A percentile compares a stretch with the other conserved stretches of the same genome.
Conservation (phyloP, 1,284 basidiomycete species). For the Grifola frondosa region DNA sequence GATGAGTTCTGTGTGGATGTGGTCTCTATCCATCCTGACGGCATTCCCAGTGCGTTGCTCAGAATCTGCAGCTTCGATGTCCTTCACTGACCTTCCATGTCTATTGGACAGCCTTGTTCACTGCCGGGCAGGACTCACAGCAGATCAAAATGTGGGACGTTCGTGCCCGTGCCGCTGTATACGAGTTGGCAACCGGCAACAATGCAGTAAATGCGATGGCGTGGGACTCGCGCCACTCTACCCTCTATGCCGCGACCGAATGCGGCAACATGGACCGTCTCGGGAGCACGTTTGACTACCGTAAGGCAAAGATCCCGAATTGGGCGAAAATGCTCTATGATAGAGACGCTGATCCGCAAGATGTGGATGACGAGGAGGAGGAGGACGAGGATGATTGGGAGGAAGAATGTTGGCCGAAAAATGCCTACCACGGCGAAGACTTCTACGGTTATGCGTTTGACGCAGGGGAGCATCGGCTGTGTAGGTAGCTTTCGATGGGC, state of each 20-base stretch:
- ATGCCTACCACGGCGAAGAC: conserved; percentile 35
- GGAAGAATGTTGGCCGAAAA: conserved; percentile 35
- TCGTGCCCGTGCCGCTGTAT: conserved; percentile 33
- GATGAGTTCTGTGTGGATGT: conserved; percentile 15
- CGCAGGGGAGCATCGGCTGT: conserved; percentile 33
- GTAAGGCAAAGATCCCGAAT: conserved; percentile 19
- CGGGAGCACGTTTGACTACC: conserved; percentile 33
- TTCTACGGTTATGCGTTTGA: conserved; percentile 39
- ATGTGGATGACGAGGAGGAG: conserved; percentile 9
- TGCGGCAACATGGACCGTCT: conserved; percentile 35
- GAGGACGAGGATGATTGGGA: conserved; percentile 23
- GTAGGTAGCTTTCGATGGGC: too few relatives aligned
- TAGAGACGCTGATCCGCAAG: conserved; percentile 5
- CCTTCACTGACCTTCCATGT: not conserved
- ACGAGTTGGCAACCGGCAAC: conserved; percentile 44
- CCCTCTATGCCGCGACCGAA: conserved; percentile 38
- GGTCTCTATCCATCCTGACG: conserved; percentile 25
- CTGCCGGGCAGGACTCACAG: conserved; percentile 29
- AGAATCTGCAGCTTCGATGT: not conserved
- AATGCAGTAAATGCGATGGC: conserved; percentile 34
- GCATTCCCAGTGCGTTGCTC: conserved; percentile 24
- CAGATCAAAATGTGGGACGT: conserved; percentile 41
- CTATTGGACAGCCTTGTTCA: conserved; percentile 31
- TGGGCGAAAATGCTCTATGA: conserved; percentile 20
- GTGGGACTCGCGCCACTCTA: conserved; percentile 33